Base-by-base conservation (phyloP, 116 monocot species). In the Papilionanthe hybrid region DNA sequence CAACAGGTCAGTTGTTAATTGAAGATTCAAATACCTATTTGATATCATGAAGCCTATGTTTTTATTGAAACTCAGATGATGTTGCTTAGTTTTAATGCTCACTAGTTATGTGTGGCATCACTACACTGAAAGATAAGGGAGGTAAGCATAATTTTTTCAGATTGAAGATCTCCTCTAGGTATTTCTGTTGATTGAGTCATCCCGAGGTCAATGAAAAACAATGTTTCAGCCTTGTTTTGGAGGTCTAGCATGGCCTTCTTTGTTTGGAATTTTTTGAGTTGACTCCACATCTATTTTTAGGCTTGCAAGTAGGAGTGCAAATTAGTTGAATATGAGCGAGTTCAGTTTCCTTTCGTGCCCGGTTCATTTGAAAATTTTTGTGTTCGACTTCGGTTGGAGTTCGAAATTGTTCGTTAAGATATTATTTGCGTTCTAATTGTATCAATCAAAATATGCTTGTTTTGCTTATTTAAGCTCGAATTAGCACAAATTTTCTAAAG, bases 1-100 rank as follows among this genome's bases (percentile, higher is more conserved):
- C 94, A 98, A 81, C 94, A 98, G 98, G 98, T 98, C 83, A 85
- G 83, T 76, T 71, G 55, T 83, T 81, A 48, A 48, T 71, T 79
- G 5, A 25, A 50, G 43, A 49, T 43, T 80, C 22, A 73, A n/a
- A 73, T 42, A 7, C 19, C 37, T 5, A 28, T 37, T 32, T 37
- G 5, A 29, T 43, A 73, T 43, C 22, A 44, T 73, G n/a, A 73
- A 73, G 6, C 19, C 30, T 73, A 22, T 23, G 7, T 73, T 73
- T 43, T 42, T 44, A 7, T 73, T 73, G 22, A 44, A 12, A 44
- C 19, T 73, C 7, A n/a, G 42, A 43, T 44, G 17, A 43, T 19
- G 41, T 73, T 43, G 8, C 15, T 37, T 5, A 71, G 7, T 17
- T 71, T 37, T 71, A 5, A 71, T 17, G 25, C 27, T 65, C 25